Conservation (phyloP, 148 eudicot genomes). For the Heliamphora exappendiculata region DNA sequence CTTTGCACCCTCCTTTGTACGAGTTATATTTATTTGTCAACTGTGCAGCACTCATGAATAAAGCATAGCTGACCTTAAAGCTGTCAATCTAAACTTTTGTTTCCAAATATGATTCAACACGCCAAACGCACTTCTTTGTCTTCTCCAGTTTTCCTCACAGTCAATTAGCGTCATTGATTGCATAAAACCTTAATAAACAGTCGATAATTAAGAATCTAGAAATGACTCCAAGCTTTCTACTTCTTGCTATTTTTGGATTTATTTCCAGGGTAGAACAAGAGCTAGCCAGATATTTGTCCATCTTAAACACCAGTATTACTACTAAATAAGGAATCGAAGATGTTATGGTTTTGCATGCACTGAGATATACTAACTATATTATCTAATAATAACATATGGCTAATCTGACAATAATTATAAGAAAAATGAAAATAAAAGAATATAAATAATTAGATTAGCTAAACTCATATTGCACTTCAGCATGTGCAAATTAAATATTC, state of each 20-base stretch:
- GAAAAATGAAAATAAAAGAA: not conserved
- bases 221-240: not conserved
- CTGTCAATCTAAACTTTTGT: not conserved
- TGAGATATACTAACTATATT: not conserved
- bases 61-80: not conserved
- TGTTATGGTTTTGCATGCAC: not conserved
- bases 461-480: not conserved
- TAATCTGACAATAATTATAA: no score
- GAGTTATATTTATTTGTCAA: not conserved
- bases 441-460: not conserved
- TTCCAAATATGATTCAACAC: not conserved
- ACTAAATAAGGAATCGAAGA: not conserved
- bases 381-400: not conserved
- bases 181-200: no score
- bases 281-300: not conserved
- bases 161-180: not conserved
- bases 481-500: not conserved
- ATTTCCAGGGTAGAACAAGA: conserved; percentile 6
- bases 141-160: not conserved
- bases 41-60: not conserved
- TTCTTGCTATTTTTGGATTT: not conserved
- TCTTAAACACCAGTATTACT: not conserved
- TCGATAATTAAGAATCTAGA: not conserved
- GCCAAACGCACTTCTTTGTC: not conserved
- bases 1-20: not conserved